These are phyloP conservation scores for Boechera retrofracta DNA, from an alignment of 345 rosid genomes.

Conservation along the genomic window DNA sequence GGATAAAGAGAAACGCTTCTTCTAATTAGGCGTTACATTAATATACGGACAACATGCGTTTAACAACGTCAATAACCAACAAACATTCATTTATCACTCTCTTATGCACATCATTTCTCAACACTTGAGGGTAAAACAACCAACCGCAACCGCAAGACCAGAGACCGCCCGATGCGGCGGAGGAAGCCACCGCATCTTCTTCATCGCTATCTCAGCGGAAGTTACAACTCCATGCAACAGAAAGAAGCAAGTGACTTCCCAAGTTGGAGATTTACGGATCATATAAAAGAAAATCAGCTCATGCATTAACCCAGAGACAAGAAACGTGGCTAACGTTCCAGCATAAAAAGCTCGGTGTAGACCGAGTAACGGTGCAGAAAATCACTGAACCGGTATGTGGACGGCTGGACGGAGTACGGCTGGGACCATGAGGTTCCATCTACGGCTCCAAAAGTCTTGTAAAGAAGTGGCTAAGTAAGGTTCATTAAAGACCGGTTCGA, in stretches of 20 bases:
- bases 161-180: slow-evolving; percentile 45
- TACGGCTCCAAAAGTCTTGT: slow-evolving; percentile 82
- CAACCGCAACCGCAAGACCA: slow-evolving; percentile 45
- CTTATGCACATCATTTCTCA: slow-evolving; percentile 51
- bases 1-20: slow-evolving; percentile 1
- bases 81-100: slow-evolving; percentile 47
- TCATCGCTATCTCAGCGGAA: slow-evolving; percentile 51
- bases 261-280: slow-evolving; percentile 58
- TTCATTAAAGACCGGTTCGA: slow-evolving; percentile 68
- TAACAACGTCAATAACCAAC: slow-evolving; percentile 31
- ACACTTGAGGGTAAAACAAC: slow-evolving; percentile 59
- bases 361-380: slow-evolving; percentile 33
- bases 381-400: slow-evolving; percentile 52
- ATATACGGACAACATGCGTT: slow-evolving; percentile 4
- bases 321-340: slow-evolving; percentile 55
- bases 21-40: slow-evolving; percentile 24
- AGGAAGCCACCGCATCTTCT: slow-evolving; percentile 47
- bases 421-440: slow-evolving; percentile 80
- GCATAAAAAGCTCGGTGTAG: slow-evolving; percentile 36
- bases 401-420: slow-evolving; percentile 58
- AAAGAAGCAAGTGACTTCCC: slow-evolving; percentile 80
- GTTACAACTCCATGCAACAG: slow-evolving; percentile 59
- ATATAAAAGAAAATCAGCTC: slow-evolving; percentile 58
- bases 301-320: slow-evolving; percentile 71
- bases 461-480: slow-evolving; percentile 70